Conservation (phyloP, 2,329 filamentous ascomycete species). For the Aotearoamyces nothofagi region DNA sequence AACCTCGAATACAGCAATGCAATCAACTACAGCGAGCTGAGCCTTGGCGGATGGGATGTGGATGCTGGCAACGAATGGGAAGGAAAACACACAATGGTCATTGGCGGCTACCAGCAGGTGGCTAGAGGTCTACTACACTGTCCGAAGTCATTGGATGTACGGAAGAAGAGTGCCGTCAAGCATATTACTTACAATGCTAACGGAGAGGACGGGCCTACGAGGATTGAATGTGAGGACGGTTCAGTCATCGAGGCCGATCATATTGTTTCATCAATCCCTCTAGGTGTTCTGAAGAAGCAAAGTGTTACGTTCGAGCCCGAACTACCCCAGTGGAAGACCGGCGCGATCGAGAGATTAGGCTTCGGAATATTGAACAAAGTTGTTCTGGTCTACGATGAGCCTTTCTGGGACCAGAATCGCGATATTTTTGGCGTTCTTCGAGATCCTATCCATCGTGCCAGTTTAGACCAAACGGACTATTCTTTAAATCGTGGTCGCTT, state of each 20-base stretch:
- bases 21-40: slow-evolving; percentile 71
- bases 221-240: slow-evolving; percentile 65
- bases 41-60: slow-evolving; percentile 87
- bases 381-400: slow-evolving; percentile 70
- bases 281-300: slow-evolving; percentile 81
- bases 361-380: slow-evolving; percentile 95
- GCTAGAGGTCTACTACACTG: slow-evolving; percentile 72
- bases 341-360: slow-evolving; percentile 68
- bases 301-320: slow-evolving; percentile 76
- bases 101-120: slow-evolving; percentile 87
- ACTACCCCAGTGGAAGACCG: slow-evolving; percentile 74
- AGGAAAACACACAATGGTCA: slow-evolving; percentile 81
- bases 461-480: slow-evolving; percentile 69
- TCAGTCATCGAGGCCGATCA: slow-evolving; percentile 68
- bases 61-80: slow-evolving; percentile 97
- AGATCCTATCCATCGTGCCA: slow-evolving; percentile 52
- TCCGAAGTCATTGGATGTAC: slow-evolving; percentile 64
- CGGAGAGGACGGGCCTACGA: slow-evolving; percentile 30
- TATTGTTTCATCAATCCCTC: slow-evolving; percentile 77
- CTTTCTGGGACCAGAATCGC: slow-evolving; percentile 80
- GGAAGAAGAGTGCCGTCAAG: slow-evolving; percentile 56
- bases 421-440: slow-evolving; percentile 92
- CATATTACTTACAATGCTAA: slow-evolving; percentile 49
- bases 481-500: slow-evolving; percentile 69
- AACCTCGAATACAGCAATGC: slow-evolving; percentile 98